Conservation (phyloP, 2,329 filamentous ascomycete species). For the Venturia oleaginea region DNA sequence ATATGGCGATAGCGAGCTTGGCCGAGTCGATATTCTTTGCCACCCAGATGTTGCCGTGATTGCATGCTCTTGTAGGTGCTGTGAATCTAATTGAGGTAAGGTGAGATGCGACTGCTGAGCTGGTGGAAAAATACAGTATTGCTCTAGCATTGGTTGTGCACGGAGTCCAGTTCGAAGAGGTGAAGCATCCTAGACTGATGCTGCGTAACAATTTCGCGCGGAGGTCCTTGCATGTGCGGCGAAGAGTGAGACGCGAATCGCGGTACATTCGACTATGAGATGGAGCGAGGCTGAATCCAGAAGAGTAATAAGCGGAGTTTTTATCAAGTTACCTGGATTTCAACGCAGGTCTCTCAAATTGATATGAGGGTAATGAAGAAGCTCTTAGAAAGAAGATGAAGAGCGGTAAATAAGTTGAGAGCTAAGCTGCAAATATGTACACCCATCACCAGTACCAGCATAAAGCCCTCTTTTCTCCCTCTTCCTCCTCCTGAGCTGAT, state of each 20-base stretch:
- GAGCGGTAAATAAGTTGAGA: no score
- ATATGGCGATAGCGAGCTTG: background rate
- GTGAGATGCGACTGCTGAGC: background rate
- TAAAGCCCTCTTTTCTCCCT: background rate
- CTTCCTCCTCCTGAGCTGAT: background rate
- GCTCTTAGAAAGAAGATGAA: no score
- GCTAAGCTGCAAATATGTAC: slow-evolving; percentile 1
- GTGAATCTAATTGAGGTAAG: background rate
- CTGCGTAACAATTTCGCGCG: background rate
- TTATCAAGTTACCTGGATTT: no score
- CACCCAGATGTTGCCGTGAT: background rate
- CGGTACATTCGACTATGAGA: no score
- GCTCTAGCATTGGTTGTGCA: background rate
- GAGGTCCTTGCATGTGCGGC: background rate
- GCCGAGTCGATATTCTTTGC: background rate
- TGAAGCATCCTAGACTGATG: background rate
- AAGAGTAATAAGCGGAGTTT: no score
- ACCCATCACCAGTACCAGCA: background rate
- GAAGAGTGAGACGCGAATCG: no score
- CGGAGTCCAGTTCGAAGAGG: background rate
- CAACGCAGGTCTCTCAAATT: no score
- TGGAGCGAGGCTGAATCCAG: no score
- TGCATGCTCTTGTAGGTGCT: background rate
- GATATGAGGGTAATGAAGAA: no score
- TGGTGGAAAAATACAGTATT: background rate